phyloP scores from a whole-genome alignment of 2,329 filamentous ascomycete genomes.

The Botryotinia convoluta region DNA sequence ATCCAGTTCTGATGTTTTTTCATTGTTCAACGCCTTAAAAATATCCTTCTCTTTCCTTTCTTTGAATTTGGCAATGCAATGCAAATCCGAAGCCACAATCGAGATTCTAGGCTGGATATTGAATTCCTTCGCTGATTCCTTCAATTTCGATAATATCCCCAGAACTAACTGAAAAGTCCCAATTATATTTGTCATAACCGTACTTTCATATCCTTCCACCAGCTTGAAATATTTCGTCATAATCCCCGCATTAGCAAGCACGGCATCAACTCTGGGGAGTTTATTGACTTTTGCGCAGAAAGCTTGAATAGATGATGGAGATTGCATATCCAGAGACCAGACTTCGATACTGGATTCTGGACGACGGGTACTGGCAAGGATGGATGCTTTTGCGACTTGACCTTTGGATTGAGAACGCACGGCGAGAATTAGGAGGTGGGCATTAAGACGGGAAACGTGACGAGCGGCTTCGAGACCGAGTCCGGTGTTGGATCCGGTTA shows the following conservation, averaged over 20 bases:
- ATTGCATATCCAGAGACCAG: constrained; percentile 29
- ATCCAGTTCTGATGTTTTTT: constrained; percentile 19
- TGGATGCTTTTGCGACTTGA: constrained; percentile 36
- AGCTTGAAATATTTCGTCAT: not conserved
- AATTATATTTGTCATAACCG: constrained; percentile 35
- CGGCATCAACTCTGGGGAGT: constrained; percentile 45
- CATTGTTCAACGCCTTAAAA: constrained; percentile 26
- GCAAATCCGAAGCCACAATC: constrained; percentile 27
- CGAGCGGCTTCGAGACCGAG: constrained; percentile 39
- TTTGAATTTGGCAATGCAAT: constrained; percentile 30
- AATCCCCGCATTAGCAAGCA: constrained; percentile 41
- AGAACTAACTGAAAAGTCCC: constrained; percentile 35
- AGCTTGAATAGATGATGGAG: constrained; percentile 23
- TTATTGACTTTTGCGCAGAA: constrained; percentile 25
- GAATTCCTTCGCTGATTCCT: constrained; percentile 21
- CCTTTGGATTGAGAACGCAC: constrained; percentile 42
- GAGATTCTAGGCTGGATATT: constrained; percentile 24
- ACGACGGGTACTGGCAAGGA: constrained; percentile 28
- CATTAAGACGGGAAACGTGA: constrained; percentile 38
- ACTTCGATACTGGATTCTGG: constrained; percentile 25
- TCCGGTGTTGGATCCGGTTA: constrained; percentile 20
- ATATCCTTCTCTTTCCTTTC: constrained; percentile 28
- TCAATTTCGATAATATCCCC: constrained; percentile 33
- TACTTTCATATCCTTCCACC: constrained; percentile 27
- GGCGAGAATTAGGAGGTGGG: constrained; percentile 43